phyloP scores from a whole-genome alignment of 148 eudicot genomes.

The Amaranthus palmeri region DNA sequence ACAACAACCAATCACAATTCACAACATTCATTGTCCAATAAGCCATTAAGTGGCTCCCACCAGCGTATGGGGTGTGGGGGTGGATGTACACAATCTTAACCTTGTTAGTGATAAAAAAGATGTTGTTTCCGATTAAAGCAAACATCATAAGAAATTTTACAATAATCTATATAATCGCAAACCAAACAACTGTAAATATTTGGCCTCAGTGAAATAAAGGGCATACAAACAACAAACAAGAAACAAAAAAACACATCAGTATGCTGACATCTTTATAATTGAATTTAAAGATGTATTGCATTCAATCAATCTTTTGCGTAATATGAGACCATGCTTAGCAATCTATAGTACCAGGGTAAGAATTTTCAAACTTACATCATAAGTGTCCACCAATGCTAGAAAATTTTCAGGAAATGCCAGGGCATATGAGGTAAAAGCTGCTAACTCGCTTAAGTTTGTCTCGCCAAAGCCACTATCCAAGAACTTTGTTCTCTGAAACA shows the following conservation, averaged over 20 bases:
- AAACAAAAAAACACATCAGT: not conserved
- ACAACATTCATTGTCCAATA: no score
- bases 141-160: no score
- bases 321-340: not conserved
- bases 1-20: not conserved
- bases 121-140: no score
- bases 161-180: no score
- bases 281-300: not conserved
- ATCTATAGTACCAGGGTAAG: not conserved
- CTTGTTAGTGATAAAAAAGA: no score
- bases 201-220: no score
- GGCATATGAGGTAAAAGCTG: conserved; percentile 93
- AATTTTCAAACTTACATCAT: conserved; percentile 70
- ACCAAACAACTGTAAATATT: no score
- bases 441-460: conserved; percentile 94
- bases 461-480: conserved; percentile 59
- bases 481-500: conserved; percentile 52
- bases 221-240: not conserved
- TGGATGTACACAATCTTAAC: no score
- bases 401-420: conserved; percentile 81
- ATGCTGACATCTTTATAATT: not conserved
- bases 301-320: not conserved
- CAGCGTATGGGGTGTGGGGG: no score
- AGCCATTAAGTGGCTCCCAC: no score
- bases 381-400: conserved; percentile 96